Conservation (phyloP, 176 grass and related monocot genomes). For the Oryza brachyantha region DNA sequence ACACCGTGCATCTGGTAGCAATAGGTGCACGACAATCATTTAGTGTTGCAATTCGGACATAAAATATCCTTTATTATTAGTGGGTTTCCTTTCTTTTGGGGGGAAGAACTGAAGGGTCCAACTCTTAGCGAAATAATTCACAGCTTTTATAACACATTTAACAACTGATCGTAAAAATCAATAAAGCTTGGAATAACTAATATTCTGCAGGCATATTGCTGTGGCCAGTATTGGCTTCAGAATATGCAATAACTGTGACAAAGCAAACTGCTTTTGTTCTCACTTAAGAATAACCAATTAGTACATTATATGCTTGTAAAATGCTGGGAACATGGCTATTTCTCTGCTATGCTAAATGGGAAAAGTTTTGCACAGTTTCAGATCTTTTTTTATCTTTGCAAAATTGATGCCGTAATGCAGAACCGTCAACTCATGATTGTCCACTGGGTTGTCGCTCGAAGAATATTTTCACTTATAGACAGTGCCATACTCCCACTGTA, state of each 20-base stretch:
- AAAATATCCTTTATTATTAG: background rate
- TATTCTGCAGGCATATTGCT: background rate
- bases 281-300: background rate
- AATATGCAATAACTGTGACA: background rate
- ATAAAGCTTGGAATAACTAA: background rate
- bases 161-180: background rate
- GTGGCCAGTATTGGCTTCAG: background rate
- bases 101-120: background rate
- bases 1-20: background rate
- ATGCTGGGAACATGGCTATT: slow-evolving; percentile 15
- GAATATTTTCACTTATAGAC: background rate
- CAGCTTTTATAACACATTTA: background rate
- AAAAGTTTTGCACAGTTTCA: slow-evolving; percentile 6
- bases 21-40: background rate
- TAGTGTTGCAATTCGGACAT: too few relatives aligned
- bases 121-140: background rate
- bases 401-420: slow-evolving; percentile 2
- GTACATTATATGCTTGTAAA: background rate
- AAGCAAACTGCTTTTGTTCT: background rate
- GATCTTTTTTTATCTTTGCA: background rate
- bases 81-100: background rate
- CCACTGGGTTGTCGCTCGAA: slow-evolving; percentile 12
- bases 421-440: slow-evolving; percentile 28
- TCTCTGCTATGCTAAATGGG: background rate
- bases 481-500: background rate